Evolutionary conservation across 371 early-diverging fungal genomes (phyloP).

Genomic region (Rhizopus delemar): DNA sequence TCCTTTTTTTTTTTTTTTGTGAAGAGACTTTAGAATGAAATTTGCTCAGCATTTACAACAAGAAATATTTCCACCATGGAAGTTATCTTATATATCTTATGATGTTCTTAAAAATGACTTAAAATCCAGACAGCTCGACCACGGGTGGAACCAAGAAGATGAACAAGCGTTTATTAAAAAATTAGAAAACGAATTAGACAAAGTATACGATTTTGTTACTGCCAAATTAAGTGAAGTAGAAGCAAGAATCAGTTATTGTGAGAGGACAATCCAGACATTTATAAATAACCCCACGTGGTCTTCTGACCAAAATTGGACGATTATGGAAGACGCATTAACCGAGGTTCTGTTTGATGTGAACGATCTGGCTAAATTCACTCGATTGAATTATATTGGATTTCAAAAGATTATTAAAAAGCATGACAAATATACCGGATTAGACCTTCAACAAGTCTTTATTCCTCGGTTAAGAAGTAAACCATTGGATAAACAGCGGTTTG

Average conservation of each 20-base stretch:
- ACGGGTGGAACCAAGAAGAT: constrained; percentile 59
- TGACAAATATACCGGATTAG: constrained; percentile 76
- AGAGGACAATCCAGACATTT: constrained; percentile 66
- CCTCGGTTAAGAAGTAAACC: constrained; percentile 66
- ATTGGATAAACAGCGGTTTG: constrained; percentile 54
- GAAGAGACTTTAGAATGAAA: constrained; percentile 21
- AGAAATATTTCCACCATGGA: constrained; percentile 35
- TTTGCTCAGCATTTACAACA: constrained; percentile 34
- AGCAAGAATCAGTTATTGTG: constrained; percentile 81
- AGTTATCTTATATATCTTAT: constrained; percentile 26
- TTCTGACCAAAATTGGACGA: constrained; percentile 38
- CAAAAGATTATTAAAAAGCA: constrained; percentile 94
- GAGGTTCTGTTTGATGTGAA: constrained; percentile 72
- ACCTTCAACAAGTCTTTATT: constrained; percentile 80
- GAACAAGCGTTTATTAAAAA: constrained; percentile 73
- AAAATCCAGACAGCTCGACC: constrained; percentile 22
- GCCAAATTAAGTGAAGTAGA: constrained; percentile 83
- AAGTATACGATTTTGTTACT: constrained; percentile 79
- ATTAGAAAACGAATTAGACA: constrained; percentile 77
- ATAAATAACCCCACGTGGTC: constrained; percentile 37
- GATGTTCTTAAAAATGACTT: constrained; percentile 26
- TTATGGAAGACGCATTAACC: constrained; percentile 50
- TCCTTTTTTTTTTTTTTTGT: constrained; percentile 11
- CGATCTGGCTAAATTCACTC: constrained; percentile 86
- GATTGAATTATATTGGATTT: constrained; percentile 92